Percentiles rank a stretch among this genome's conserved stretches.
Evolutionary conservation across 1,139 yeast species (phyloP).

Genomic region (Blastobotrys arbuscula): DNA sequence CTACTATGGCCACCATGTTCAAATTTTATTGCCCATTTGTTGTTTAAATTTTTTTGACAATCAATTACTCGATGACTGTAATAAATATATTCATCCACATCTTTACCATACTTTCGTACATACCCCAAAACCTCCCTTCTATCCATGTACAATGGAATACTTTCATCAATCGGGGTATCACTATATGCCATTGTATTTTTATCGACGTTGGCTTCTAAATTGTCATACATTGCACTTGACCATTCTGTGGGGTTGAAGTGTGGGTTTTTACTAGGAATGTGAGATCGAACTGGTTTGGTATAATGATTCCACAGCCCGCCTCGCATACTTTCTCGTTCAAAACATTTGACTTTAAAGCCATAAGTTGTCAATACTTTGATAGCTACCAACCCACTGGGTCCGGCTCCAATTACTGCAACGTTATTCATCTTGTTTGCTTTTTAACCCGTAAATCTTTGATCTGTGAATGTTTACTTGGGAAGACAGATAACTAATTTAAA

Average conservation of each 20-base stretch:
- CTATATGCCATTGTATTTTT: conserved; percentile 52
- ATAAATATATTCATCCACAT: conserved; percentile 33
- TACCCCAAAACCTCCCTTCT: conserved; percentile 46
- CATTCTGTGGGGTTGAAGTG: conserved; percentile 14
- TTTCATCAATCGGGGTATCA: conserved; percentile 38
- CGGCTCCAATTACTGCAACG: conserved; percentile 36
- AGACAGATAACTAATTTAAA: no score
- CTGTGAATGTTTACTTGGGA: no score
- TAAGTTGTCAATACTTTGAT: conserved; percentile 46
- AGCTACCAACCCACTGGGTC: conserved; percentile 61
- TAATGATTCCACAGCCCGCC: conserved; percentile 50
- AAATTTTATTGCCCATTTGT: conserved; percentile 40
- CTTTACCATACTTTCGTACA: conserved; percentile 41
- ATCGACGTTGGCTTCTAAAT: conserved; percentile 60
- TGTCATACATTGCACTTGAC: conserved; percentile 43
- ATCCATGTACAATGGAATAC: conserved; percentile 45
- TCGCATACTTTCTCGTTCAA: conserved; percentile 44
- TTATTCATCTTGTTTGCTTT: not conserved
- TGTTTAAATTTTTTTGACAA: conserved; percentile 24
- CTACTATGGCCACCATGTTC: conserved; percentile 3
- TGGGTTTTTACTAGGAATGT: conserved; percentile 25
- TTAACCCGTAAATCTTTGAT: not conserved
- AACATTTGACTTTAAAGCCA: conserved; percentile 43
- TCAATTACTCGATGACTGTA: conserved; percentile 39
- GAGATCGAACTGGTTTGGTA: conserved; percentile 15